Conservation (phyloP, 352 stramenopile species). For the Globisporangium cederbergense region DNA sequence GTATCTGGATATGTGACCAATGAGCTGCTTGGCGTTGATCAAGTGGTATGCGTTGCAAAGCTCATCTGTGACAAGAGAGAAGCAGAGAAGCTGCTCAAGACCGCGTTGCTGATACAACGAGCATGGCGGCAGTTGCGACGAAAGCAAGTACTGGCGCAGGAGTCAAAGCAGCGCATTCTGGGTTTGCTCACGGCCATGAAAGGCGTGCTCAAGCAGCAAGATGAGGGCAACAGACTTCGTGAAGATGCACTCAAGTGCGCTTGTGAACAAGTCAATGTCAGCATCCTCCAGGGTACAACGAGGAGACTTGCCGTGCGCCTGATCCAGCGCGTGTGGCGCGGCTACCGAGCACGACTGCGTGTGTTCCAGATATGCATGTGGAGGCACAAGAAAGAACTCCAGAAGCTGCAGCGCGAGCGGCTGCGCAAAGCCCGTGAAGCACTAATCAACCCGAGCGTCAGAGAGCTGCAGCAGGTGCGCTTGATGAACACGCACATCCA, state of each 20-base stretch:
- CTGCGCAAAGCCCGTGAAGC: slow-evolving; percentile 27
- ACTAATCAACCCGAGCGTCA: slow-evolving; percentile 26
- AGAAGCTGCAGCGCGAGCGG: slow-evolving; percentile 30
- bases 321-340: slow-evolving; percentile 61
- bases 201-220: slow-evolving; percentile 16
- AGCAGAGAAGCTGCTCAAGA: background rate
- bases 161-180: slow-evolving; percentile 29
- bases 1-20: background rate
- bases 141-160: slow-evolving; percentile 9
- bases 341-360: slow-evolving; percentile 29
- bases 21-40: background rate
- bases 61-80: slow-evolving; percentile 3
- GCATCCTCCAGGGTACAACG: slow-evolving; percentile 15
- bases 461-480: slow-evolving; percentile 15
- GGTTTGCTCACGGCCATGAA: slow-evolving; percentile 21
- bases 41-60: slow-evolving; percentile 1
- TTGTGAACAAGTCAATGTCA: slow-evolving; percentile 2
- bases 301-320: slow-evolving; percentile 30
- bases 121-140: slow-evolving; percentile 21
- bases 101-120: slow-evolving; percentile 24
- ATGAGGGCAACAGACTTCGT: slow-evolving; percentile 11
- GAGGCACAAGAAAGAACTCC: slow-evolving; percentile 22
- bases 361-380: slow-evolving; percentile 25
- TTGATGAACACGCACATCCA: slow-evolving; percentile 25
- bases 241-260: slow-evolving; percentile 4